phyloP scores from a whole-genome alignment of 169 alveolate genomes.

The Cryptosporidium meleagridis region DNA sequence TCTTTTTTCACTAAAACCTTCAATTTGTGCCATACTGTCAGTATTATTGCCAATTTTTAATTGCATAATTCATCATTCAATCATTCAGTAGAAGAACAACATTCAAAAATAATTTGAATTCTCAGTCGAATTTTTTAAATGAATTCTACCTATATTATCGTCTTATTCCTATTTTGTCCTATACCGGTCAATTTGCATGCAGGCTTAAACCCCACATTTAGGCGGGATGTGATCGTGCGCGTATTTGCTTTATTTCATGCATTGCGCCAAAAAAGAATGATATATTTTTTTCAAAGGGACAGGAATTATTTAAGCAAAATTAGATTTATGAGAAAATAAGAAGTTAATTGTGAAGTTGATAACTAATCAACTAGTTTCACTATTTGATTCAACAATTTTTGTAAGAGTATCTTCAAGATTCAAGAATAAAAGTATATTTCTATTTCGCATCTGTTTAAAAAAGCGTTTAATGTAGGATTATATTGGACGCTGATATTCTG shows the following conservation, averaged over 20 bases:
- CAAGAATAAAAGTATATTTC: background rate
- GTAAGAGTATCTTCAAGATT: background rate
- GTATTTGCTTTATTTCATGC: slow-evolving; percentile 9
- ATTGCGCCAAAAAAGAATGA: slow-evolving; percentile 7
- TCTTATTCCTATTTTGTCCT: slow-evolving; percentile 22
- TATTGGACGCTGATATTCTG: background rate
- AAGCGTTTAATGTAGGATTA: background rate
- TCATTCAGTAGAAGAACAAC: background rate
- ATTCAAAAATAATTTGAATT: background rate
- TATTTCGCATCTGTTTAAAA: background rate
- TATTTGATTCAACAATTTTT: background rate
- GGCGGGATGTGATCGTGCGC: slow-evolving; percentile 8
- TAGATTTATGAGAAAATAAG: background rate
- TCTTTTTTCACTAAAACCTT: background rate
- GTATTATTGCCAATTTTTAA: background rate
- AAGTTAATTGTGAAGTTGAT: background rate
- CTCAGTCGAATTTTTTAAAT: background rate
- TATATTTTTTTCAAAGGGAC: background rate
- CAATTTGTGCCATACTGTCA: background rate
- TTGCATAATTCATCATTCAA: slow-evolving; percentile 25
- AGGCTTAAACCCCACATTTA: slow-evolving; percentile 43
- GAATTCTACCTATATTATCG: background rate
- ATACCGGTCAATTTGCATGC: slow-evolving; percentile 62
- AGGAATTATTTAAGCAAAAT: background rate
- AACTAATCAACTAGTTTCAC: background rate